Base-by-base conservation (phyloP, 352 stramenopile species). In the Phytophthora chlamydospora region DNA sequence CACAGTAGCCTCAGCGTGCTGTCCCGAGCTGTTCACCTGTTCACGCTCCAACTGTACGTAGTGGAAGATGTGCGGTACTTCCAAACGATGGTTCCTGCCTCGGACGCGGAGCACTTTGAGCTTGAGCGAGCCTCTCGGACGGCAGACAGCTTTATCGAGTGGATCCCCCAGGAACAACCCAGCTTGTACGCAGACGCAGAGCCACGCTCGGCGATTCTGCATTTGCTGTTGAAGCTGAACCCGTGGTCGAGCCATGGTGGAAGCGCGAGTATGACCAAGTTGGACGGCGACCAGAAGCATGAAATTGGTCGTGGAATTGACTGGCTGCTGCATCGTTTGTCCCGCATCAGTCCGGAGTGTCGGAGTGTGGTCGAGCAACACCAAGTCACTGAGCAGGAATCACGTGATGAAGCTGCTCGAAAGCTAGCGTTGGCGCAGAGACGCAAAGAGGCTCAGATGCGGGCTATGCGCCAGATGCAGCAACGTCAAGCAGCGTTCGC, bases 231-330 rank as follows among this genome's bases (percentile, higher is more conserved):
- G 35, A 82, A 85, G 47, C 54, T 93, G 29, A 89, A 93, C 19
- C 85, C 85, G 21, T 93, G 85, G 85, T 81, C 81, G 0, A 75
- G 72, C 8, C 76, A 78, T 19, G 72, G 73, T 38, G 70, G 78
- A 29, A 81, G 74, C 45, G 73, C 69, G 32, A 82, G 75, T 16
- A 83, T 78, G 68, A 78, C 82, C 13, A 82, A 81, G 32, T 49
- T 93, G 21, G 85, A 93, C 40, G 85, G 85, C 10, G 85, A 93
- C 57, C 85, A 91, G 47, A 93, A 93, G 53, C 85, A 93, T 55
- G 85, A 93, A 63, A 87, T 91, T 45, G 85, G 85, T 14, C 82
- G 85, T 39, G 85, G 80, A 0, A 75, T 93, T 29, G 85, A 93
- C 56, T 93, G 85, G 85, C 51, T 93, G 12, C 52, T 91, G n/a